Base-by-base conservation (phyloP, 1,284 basidiomycete genomes). In the Pisolithus thermaeus region DNA sequence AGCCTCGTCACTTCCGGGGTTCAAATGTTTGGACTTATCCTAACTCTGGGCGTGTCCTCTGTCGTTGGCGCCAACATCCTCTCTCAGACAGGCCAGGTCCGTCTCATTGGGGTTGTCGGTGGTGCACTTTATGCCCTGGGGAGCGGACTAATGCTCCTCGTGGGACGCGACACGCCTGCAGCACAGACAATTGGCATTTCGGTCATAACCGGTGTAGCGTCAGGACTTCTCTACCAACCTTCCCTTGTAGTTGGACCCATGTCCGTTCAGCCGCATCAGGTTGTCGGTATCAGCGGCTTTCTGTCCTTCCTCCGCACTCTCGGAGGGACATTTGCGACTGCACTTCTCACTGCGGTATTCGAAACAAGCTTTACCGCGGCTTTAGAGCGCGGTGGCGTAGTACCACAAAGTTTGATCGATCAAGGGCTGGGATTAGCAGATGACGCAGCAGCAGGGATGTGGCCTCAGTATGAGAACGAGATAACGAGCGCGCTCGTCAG, bases 211-310 rank as follows among this genome's bases (percentile, higher is more conserved):
- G 65, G 65, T 27, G 7, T 58, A 3, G 65, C 65, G 1, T 69
- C 65, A 8, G 65, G 65, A 3, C 57, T 67, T 4, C 58, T 67
- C 4, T 67, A 64, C 49, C 69, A 70, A 40, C 69, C 65, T 25
- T 66, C 65, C 43, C 64, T 67, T 23, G 56, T 67, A n/a, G 65
- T 70, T 3, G 65, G 65, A 7, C 65, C 65, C 43, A 65, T 67
- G 61, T 70, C 67, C 2, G 69, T 70, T 47, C 14, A 69, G 38
- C 65, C 69, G 1, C 55, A 63, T 28, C 67, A 67, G 47, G 46
- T 67, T 23, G 65, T 69, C 2, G 69, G 65, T 6, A 70, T 67
- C 53, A 70, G 67, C 18, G 69, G 65, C 8, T 67, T 67, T 52
- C 35, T 70, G 5, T 70, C 65, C 4, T 67, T 67, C 46, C 63